Conservation (phyloP, 768 basidiomycete genomes). For the Boletus edulis region DNA sequence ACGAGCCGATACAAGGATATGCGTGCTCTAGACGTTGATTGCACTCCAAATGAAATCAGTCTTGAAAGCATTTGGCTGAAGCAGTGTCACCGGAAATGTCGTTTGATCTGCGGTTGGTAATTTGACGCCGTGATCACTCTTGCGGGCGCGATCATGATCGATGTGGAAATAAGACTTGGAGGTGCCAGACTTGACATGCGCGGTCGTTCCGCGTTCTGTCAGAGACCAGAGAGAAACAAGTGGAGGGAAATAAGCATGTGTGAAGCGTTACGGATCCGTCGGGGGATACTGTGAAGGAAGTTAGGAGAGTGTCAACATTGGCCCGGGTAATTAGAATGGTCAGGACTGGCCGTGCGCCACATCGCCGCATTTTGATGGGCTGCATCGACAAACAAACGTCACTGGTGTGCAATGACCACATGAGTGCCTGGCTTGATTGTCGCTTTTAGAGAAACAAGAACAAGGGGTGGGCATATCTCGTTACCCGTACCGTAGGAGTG, state of each 20-base stretch:
- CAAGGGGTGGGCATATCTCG: neutral
- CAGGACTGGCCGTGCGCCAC: constrained; percentile 17
- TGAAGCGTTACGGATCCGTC: neutral
- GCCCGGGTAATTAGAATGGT: neutral
- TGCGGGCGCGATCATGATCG: constrained; percentile 24
- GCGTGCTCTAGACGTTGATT: neutral
- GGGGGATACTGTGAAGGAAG: neutral
- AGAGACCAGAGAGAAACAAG: neutral
- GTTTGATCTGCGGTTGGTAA: constrained; percentile 14
- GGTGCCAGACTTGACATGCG: constrained; percentile 1
- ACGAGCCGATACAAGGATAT: neutral
- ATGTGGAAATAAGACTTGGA: constrained; percentile 1
- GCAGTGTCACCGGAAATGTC: constrained; percentile 2
- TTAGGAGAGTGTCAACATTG: neutral
- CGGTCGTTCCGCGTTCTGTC: constrained; percentile 2
- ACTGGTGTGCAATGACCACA: constrained; percentile 16
- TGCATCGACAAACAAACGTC: constrained; percentile 1
- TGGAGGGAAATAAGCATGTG: neutral
- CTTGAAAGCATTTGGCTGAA: neutral
- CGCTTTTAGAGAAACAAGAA: neutral
- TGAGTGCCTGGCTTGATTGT: constrained; percentile 9
- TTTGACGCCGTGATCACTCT: constrained; percentile 5
- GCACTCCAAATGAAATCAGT: constrained; percentile 1
- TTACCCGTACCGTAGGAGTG: neutral
- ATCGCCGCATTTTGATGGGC: constrained; percentile 7